Evolutionary conservation across 805 yeast genomes (phyloP).

Genomic region (Sungouiella blattae): DNA sequence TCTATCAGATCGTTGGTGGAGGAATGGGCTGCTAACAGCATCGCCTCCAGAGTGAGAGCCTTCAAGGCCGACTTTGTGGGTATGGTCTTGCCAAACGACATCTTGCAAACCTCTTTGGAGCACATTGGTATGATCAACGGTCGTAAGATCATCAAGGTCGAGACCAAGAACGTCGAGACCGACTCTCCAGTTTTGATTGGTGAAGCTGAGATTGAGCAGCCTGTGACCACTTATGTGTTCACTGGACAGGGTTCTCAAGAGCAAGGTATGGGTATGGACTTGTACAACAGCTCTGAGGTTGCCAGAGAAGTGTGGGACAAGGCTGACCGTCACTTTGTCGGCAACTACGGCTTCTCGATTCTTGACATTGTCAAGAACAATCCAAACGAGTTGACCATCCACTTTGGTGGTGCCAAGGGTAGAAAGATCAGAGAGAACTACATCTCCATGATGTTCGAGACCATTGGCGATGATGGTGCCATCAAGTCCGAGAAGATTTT

Average conservation of each 20-base stretch:
- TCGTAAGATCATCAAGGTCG: conserved; percentile 92
- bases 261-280: conserved; percentile 99
- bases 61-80: conserved; percentile 88
- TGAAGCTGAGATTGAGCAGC: conserved; percentile 99
- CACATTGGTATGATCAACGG: conserved; percentile 99
- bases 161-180: conserved; percentile 78
- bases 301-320: conserved; percentile 97
- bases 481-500: conserved; percentile 90
- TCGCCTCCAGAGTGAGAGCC: conserved; percentile 92
- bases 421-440: conserved; percentile 91
- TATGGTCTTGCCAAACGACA: conserved; percentile 96
- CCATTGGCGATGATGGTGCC: conserved; percentile 79
- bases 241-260: conserved; percentile 99
- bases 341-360: conserved; percentile 95
- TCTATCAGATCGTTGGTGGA: conserved; percentile 93
- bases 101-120: conserved; percentile 79
- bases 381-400: conserved; percentile 92
- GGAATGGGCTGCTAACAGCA: conserved; percentile 97
- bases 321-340: conserved; percentile 89
- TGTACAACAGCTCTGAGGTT: conserved; percentile 84
- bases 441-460: conserved; percentile 96
- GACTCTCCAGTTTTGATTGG: conserved; percentile 78
- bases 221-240: conserved; percentile 92
- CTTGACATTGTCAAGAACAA: conserved; percentile 92
- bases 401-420: conserved; percentile 98